Base-by-base conservation (phyloP, 177 flowering plant species). In the Vitis hybrid region DNA sequence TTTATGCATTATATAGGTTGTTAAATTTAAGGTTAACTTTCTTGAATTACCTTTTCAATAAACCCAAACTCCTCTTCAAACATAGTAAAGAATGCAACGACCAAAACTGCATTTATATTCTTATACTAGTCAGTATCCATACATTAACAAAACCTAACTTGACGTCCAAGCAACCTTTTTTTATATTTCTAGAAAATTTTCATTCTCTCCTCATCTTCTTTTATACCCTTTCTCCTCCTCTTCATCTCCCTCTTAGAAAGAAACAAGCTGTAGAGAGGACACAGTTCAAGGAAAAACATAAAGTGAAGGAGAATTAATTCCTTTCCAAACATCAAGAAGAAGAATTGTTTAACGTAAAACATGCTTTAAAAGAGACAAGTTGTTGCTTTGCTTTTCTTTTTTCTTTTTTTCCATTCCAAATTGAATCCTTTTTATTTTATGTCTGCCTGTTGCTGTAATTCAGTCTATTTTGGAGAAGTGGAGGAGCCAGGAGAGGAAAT, bases 141-240 rank as follows among this genome's bases (percentile, higher is more conserved):
- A 71, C 52, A 51, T 5, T 56, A 72, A 58, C 70, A 79, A 57
- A 70, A 56, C 77, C 75, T 72, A 82, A 88, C 96, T 82, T 91
- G 81, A 71, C 80, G 69, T 79, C 76, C 85, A 90, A 84, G 94
- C 81, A 85, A 88, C 77, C 82, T 68, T 32, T 60, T 62, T 74
- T 61, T 65, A 62, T 75, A 73, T 76, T 68, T 70, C 61, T n/a
- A 51, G 61, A 68, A 46, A 56, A 40, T 40, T 62, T 10, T 61
- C 50, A 21, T 62, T 66, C 56, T 50, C 50, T 46, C 10, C 52
- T 18, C 3, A 56, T 27, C 48, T 60, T 72, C 12, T 62, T 21
- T 65, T 40, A 32, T 58, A 62, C 14, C 70, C 60, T 52, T 65
- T 66, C 11, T 21, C 51, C 24, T 52, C 49, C 59, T 67, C 52